Conservation (phyloP, 2,329 filamentous ascomycete species). For the Aspergillus jensenii region DNA sequence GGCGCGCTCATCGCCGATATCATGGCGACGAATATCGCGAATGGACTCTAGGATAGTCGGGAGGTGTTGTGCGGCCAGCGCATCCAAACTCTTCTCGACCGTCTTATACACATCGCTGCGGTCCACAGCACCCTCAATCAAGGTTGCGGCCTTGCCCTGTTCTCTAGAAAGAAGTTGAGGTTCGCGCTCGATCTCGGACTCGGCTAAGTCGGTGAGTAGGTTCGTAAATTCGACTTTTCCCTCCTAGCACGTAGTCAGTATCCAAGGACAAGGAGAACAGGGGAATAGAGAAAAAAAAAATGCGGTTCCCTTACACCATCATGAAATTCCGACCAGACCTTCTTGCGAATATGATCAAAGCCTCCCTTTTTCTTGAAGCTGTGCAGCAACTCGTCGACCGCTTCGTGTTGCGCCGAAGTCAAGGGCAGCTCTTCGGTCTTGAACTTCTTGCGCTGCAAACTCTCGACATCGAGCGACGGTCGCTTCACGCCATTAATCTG, state of each 20-base stretch:
- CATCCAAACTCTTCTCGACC: slow-evolving; percentile 56
- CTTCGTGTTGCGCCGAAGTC: slow-evolving; percentile 56
- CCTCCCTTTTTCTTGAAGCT: slow-evolving; percentile 68
- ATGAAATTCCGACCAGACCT: slow-evolving; percentile 59
- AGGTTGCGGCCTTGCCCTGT: slow-evolving; percentile 60
- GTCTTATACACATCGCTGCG: slow-evolving; percentile 62
- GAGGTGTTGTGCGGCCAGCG: slow-evolving; percentile 55
- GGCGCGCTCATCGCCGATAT: slow-evolving; percentile 59
- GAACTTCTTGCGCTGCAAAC: slow-evolving; percentile 48
- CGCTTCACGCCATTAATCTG: slow-evolving; percentile 29
- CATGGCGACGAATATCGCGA: slow-evolving; percentile 56
- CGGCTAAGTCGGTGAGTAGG: slow-evolving; percentile 56
- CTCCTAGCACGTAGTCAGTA: slow-evolving; percentile 39
- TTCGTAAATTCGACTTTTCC: slow-evolving; percentile 53
- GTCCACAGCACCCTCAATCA: slow-evolving; percentile 65
- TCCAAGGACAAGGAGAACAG: not conserved
- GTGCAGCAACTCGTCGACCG: slow-evolving; percentile 61
- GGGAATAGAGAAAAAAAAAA: not conserved
- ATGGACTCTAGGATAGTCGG: slow-evolving; percentile 54
- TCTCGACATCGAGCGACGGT: slow-evolving; percentile 32
- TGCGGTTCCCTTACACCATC: slow-evolving; percentile 46
- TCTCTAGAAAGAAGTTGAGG: slow-evolving; percentile 61
- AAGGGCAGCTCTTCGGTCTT: slow-evolving; percentile 63
- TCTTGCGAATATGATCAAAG: slow-evolving; percentile 62
- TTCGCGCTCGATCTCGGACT: slow-evolving; percentile 62